These are phyloP conservation scores for Acorus gramineus DNA, from an alignment of 106 monocot genomes.

Conservation along the genomic window DNA sequence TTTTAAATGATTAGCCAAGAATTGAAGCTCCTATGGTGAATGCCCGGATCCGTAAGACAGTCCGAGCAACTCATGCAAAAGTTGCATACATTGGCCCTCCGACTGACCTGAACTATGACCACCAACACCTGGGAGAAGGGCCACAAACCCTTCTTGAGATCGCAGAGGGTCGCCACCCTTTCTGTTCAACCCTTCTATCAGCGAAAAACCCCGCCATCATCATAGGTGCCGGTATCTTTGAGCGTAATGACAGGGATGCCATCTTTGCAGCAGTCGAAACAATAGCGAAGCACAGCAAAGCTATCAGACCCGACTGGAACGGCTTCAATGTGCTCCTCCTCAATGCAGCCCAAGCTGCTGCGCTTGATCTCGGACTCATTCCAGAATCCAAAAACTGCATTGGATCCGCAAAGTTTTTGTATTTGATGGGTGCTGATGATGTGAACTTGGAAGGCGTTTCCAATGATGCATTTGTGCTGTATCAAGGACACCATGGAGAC, in stretches of 20 bases:
- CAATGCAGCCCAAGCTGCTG: conserved; percentile 87
- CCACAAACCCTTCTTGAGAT: conserved; percentile 77
- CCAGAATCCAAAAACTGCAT: conserved; percentile 40
- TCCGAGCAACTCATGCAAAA: conserved; percentile 73
- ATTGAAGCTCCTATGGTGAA: conserved; percentile 96
- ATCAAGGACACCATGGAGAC: conserved; percentile 98
- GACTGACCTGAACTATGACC: conserved; percentile 86
- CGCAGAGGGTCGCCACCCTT: conserved; percentile 81
- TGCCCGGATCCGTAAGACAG: conserved; percentile 86
- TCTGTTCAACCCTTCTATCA: conserved; percentile 61
- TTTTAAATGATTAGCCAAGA: conserved; percentile 45
- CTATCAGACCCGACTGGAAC: conserved; percentile 67
- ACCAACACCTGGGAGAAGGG: conserved; percentile 71
- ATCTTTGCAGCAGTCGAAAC: conserved; percentile 52
- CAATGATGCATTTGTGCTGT: conserved; percentile 86
- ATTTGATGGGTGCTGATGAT: conserved; percentile 95
- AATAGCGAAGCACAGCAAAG: conserved; percentile 48
- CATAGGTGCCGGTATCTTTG: conserved; percentile 65
- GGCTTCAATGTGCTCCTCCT: conserved; percentile 81
- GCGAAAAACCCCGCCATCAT: conserved; percentile 88
- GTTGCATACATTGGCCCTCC: conserved; percentile 87
- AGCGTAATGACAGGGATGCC: conserved; percentile 68
- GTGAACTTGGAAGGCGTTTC: conserved; percentile 48
- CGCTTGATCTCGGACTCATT: conserved; percentile 84
- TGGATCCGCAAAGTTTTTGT: conserved; percentile 64